Base-by-base conservation (phyloP, 2,329 filamentous ascomycete genomes). In the Scolecobasidium constrictum region DNA sequence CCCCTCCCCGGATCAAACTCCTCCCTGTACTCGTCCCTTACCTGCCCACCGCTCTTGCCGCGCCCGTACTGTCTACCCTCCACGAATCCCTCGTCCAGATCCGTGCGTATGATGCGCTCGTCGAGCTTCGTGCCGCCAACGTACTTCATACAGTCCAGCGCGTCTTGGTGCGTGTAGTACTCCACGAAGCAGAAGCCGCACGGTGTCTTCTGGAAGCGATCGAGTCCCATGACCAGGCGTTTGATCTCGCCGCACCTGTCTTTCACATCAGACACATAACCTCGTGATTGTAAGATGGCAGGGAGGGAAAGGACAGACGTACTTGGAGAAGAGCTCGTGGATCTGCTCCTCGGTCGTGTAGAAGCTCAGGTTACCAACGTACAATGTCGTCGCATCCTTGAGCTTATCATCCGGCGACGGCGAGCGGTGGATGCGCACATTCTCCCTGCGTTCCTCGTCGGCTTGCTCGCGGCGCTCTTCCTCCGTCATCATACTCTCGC, bases 171-270 rank as follows among this genome's bases (percentile, higher is more conserved):
- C 21, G 82, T 95, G 69, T 95, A 96, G 68, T 98, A 98, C 66
- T 98, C 92, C 56, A 98, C 92, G 59, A 98, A 98, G 72, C 92
- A 98, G 72, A 98, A 98, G 33, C 92, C 92, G 64, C 92, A 98
- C 1, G 92, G 92, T 1, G 92, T 98, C 70, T 98, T 98, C 64
- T 83, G 84, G 71, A 92, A 94, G 45, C 92, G 83, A 61, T 98
- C 92, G 41, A 98, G 78, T 39, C 92, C 92, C 92, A 98, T 98
- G 50, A 98, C 78, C 38, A 98, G 77, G 20, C 92, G 85, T 68
- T 98, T 98, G 66, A 98, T 94, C 69, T 96, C 92, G 56, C 92
- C 92, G 64, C 87, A 81, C 59, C 73, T 77, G 21, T 38, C 9
- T 12, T 9, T 40, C 12, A 1, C 15, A 38, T 15, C n/a, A n/a